Percentiles rank a stretch among this genome's conserved stretches.
phyloP scores from a whole-genome alignment of 768 basidiomycete genomes.

The Kwoniella bestiolae region DNA sequence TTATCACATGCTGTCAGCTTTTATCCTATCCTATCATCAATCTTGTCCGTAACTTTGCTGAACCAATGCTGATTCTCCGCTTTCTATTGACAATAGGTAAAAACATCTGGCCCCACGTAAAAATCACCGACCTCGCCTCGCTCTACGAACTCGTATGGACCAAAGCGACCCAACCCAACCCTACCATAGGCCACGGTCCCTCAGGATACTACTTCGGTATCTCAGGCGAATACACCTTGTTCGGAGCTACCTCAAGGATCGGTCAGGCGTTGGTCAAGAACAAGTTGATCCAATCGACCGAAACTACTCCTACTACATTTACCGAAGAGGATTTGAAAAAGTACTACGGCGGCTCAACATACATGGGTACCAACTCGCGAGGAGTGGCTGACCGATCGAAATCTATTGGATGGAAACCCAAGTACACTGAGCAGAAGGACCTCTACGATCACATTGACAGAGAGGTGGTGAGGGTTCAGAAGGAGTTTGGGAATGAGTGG shows the following conservation, averaged over 20 bases:
- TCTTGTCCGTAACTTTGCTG: too few species aligned
- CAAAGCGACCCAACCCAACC: conserved; percentile 22
- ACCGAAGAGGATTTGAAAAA: conserved; percentile 52
- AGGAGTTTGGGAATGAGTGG: conserved; percentile 31
- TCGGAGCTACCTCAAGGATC: conserved; percentile 41
- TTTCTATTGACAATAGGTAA: conserved; percentile 27
- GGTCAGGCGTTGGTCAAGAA: conserved; percentile 46
- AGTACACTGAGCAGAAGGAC: conserved; percentile 35
- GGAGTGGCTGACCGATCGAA: conserved; percentile 45
- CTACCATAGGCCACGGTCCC: conserved; percentile 52
- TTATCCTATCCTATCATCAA: too few species aligned
- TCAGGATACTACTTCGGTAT: conserved; percentile 55
- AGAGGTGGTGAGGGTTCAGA: conserved; percentile 35
- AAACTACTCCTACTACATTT: conserved; percentile 43
- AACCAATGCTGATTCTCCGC: not conserved
- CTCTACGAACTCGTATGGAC: conserved; percentile 50
- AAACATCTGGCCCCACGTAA: conserved; percentile 54
- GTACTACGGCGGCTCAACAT: conserved; percentile 45
- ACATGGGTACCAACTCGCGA: conserved; percentile 48
- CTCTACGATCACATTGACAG: conserved; percentile 30
- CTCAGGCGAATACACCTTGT: conserved; percentile 51
- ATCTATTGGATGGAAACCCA: conserved; percentile 55
- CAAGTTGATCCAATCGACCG: conserved; percentile 10
- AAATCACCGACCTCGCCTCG: conserved; percentile 45
- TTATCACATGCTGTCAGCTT: too few species aligned